Conservation (phyloP, 2,329 filamentous ascomycete species). For the Alternaria conjuncta region DNA sequence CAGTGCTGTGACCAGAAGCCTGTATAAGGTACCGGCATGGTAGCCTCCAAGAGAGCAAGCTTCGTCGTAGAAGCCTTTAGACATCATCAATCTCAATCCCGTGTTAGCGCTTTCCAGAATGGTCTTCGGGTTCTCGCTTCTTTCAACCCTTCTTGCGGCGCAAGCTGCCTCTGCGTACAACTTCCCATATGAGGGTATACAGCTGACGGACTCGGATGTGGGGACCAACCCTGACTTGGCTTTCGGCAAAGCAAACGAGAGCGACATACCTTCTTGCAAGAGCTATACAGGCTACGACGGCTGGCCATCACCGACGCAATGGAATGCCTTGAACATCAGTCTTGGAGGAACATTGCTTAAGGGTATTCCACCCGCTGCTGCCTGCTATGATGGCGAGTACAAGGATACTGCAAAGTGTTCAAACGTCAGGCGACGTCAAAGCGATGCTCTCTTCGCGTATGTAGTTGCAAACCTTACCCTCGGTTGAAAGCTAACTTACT, state of each 20-base stretch:
- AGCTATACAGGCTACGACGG: slow-evolving; percentile 31
- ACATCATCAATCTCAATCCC: neutral
- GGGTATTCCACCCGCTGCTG: slow-evolving; percentile 33
- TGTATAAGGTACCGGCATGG: neutral
- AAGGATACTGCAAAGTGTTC: slow-evolving; percentile 25
- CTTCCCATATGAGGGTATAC: slow-evolving; percentile 32
- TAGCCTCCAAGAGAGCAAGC: neutral
- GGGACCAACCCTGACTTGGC: slow-evolving; percentile 27
- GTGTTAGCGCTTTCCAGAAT: neutral
- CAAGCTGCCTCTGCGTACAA: slow-evolving; percentile 24
- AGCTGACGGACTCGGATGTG: slow-evolving; percentile 28
- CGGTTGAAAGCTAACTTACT: neutral
- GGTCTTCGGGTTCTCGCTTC: neutral
- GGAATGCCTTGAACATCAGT: slow-evolving; percentile 30
- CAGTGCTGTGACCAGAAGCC: neutral
- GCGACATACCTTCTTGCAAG: slow-evolving; percentile 24
- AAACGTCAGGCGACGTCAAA: slow-evolving; percentile 9
- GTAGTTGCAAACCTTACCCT: neutral
- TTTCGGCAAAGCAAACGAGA: slow-evolving; percentile 23
- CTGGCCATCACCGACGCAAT: slow-evolving; percentile 32
- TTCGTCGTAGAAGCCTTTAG: too few species aligned
- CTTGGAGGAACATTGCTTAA: slow-evolving; percentile 31
- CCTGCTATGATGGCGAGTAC: slow-evolving; percentile 34
- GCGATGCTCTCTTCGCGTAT: slow-evolving; percentile 28
- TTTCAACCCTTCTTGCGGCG: neutral